Conservation (phyloP, 345 rosid species). For the Psidium friedrichsthalianum region DNA sequence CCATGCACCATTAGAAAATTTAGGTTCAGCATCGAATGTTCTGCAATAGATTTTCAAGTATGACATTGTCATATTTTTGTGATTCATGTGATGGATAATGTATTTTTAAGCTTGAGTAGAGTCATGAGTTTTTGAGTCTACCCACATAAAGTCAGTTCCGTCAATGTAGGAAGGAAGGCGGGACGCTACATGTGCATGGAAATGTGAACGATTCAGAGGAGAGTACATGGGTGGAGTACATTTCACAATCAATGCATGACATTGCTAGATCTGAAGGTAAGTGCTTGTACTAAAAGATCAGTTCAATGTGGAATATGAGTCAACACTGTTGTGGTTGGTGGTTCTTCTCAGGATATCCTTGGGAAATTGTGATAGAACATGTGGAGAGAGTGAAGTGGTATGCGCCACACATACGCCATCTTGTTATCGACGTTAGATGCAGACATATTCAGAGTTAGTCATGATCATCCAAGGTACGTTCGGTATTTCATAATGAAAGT, state of each 20-base stretch:
- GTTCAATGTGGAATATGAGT: not conserved
- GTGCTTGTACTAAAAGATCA: not conserved
- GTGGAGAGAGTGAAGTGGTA: slow-evolving; percentile 94
- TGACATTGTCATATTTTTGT: not conserved
- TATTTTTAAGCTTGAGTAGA: not conserved
- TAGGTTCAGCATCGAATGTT: not conserved
- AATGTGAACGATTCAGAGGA: slow-evolving; percentile 76
- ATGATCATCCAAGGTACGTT: not conserved
- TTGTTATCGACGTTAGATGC: slow-evolving; percentile 81
- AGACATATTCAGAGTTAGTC: slow-evolving; percentile 7
- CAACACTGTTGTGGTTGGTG: not conserved
- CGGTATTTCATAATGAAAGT: not conserved
- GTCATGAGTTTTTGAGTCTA: not conserved
- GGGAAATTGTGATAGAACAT: slow-evolving; percentile 65
- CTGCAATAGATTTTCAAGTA: not conserved
- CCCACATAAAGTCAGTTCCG: not conserved
- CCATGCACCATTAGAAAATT: not conserved
- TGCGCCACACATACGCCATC: slow-evolving; percentile 86
- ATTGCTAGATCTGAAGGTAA: slow-evolving; percentile 71
- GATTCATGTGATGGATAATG: not conserved
- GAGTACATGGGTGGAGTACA: slow-evolving; percentile 42
- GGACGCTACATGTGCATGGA: slow-evolving; percentile 76
- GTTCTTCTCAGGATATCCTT: slow-evolving; percentile 41
- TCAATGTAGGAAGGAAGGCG: slow-evolving; percentile 66
- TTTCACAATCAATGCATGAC: slow-evolving; percentile 36